These are phyloP conservation scores for Populus hybrid DNA, from an alignment of 441 rosid genomes.

Conservation along the genomic window DNA sequence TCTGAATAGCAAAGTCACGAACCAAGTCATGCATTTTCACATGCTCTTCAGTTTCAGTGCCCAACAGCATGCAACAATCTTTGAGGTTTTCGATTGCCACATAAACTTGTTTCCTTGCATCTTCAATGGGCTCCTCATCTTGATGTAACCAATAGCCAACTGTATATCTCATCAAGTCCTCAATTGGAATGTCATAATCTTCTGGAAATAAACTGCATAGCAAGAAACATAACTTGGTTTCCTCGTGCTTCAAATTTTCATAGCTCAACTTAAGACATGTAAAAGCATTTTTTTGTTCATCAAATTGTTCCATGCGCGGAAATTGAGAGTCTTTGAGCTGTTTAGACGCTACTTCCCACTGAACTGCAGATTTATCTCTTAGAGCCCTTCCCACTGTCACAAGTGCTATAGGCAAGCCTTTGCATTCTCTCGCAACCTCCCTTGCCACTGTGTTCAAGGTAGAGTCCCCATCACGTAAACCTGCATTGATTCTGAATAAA, in stretches of 20 bases:
- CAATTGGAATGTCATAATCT: conserved; percentile 5
- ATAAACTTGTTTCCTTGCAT: not conserved
- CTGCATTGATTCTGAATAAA: conserved; percentile 8
- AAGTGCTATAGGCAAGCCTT: conserved; percentile 15
- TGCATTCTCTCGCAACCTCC: conserved; percentile 16
- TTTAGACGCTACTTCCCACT: not conserved
- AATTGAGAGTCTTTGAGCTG: not conserved
- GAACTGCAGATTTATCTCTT: not conserved
- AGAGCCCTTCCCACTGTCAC: conserved; percentile 13
- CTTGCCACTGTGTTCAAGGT: conserved; percentile 4
- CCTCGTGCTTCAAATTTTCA: not conserved
- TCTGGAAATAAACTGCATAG: conserved; percentile 17
- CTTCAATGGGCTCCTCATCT: conserved; percentile 1
- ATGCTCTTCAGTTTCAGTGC: not conserved
- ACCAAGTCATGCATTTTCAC: conserved; percentile 25
- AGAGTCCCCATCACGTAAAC: not conserved
- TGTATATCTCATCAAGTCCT: conserved; percentile 9
- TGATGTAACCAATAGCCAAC: conserved; percentile 1
- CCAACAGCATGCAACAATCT: conserved; percentile 17
- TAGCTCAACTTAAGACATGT: conserved; percentile 5
- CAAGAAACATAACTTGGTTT: conserved; percentile 12
- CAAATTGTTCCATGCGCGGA: not conserved
- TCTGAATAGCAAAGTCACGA: conserved; percentile 17
- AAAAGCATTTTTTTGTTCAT: not conserved
- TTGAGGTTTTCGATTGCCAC: not conserved